Base-by-base conservation (phyloP, 1,284 basidiomycete genomes). In the Ganoderma resinaceum region DNA sequence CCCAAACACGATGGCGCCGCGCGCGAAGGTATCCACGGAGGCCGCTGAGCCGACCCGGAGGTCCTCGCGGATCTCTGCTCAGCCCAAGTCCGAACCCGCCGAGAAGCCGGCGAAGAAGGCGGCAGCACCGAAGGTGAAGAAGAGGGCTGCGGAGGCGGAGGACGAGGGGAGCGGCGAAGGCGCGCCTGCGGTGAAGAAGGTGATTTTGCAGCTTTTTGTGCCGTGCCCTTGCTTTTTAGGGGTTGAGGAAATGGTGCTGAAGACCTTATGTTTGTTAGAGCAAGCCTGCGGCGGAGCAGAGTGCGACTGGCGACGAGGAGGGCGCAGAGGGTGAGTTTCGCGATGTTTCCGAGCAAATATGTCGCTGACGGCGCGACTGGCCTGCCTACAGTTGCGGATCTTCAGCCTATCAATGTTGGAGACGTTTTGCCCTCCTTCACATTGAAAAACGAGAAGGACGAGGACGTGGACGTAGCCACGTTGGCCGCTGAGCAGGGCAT, bases 361-460 rank as follows among this genome's bases (percentile, higher is more conserved):
- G 18, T 8, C 29, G 49, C 59, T 62, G n/a, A 65, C 46, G 29
- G 2, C 2, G 14, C 23, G 8, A 20, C 6, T 18, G 59, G 40
- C 18, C 62, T 20, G 11, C n/a, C 26, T 35, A 2, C n/a, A 67
- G 42, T 52, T 43, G 40, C 49, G 12, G 68, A 65, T n/a, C 64
- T 72, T 20, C 38, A 71, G 12, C 68, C 82, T 1, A 84, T 96
- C 67, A 86, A 91, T 66, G 81, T 95, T 37, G 97, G 96, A 9
- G 93, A 92, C 72, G 79, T 80, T n/a, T 83, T 98, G 52, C 95
- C 95, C 1, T 86, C 85, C 3, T 76, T 97, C 70, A 87, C 83
- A 2, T 82, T 98, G 70, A 91, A 95, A 82, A 92, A 94, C 78
- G 92, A 94, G 79, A 89, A 90, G 78, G 91, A 83, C 62, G 89